These are phyloP conservation scores for Deinandra increscens DNA, from an alignment of 129 eudicot species.

Conservation along the genomic window DNA sequence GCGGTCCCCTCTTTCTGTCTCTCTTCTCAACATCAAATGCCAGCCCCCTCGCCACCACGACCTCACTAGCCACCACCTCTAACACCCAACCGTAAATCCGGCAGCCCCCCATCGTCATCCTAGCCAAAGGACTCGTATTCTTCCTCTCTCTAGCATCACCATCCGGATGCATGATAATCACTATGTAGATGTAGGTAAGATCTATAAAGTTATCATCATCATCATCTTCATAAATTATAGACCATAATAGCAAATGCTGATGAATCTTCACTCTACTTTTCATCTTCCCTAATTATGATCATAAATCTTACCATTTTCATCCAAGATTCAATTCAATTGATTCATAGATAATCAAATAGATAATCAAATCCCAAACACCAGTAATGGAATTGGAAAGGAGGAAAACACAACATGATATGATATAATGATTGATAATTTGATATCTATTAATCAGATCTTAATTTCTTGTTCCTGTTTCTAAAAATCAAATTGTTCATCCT, in stretches of 20 bases:
- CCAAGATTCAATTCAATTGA: background rate
- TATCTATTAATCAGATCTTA: background rate
- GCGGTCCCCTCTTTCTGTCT: no score
- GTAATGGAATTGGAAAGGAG: no score
- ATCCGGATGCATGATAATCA: conserved; percentile 18
- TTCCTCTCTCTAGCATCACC: no score
- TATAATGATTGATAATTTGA: no score
- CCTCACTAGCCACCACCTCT: no score
- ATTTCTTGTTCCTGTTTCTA: background rate
- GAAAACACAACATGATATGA: background rate
- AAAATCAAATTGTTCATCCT: conserved; percentile 27
- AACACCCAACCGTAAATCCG: no score
- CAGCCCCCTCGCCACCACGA: no score
- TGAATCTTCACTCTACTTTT: conserved; percentile 15
- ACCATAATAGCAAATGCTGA: background rate
- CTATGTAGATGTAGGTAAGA: conserved; percentile 21
- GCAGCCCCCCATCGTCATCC: no score
- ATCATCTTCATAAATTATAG: conserved; percentile 15
- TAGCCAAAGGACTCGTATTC: no score
- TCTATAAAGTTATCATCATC: conserved; percentile 12
- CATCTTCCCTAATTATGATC: background rate
- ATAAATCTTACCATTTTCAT: background rate
- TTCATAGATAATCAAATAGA: no score
- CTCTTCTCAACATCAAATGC: no score
- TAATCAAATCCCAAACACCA: background rate